Conservation (phyloP, 106 monocot species). For the Iris macrosiphon region DNA sequence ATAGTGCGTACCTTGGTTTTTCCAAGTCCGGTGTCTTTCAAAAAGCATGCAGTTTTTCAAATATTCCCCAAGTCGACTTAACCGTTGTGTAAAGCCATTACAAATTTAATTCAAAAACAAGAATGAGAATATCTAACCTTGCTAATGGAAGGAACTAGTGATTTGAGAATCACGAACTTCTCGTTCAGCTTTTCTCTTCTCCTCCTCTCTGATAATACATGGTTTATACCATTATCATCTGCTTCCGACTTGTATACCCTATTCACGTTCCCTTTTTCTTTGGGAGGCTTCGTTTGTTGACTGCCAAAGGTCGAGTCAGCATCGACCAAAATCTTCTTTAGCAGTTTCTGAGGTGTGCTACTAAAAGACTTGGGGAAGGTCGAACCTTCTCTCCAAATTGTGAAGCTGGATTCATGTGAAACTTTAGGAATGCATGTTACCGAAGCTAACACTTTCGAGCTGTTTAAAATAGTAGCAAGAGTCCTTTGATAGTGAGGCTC, state of each 20-base stretch:
- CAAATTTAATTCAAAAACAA: no score
- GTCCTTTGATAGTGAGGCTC: slow-evolving; percentile 40
- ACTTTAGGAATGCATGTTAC: slow-evolving; percentile 2
- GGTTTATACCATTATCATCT: slow-evolving; percentile 31
- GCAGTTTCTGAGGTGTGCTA: slow-evolving; percentile 33
- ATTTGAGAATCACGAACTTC: slow-evolving; percentile 63
- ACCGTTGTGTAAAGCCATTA: no score
- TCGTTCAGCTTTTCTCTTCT: slow-evolving; percentile 82
- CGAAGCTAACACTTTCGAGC: slow-evolving; percentile 6
- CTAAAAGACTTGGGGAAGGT: not conserved
- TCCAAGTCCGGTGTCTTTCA: no score
- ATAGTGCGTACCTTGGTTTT: no score
- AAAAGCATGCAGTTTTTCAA: no score
- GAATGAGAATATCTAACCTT: no score
- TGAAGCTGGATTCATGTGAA: slow-evolving; percentile 44
- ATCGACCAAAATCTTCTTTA: slow-evolving; percentile 56
- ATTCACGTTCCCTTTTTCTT: slow-evolving; percentile 16
- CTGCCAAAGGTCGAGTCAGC: slow-evolving; percentile 20
- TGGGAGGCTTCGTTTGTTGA: not conserved
- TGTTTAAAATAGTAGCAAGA: slow-evolving; percentile 33
- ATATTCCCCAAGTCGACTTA: no score
- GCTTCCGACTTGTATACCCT: slow-evolving; percentile 20
- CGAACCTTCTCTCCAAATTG: slow-evolving; percentile 24
- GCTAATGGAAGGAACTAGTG: slow-evolving; percentile 63
- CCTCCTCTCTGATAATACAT: slow-evolving; percentile 55